A percentile compares a stretch with the other conserved stretches of the same genome.
Conservation (phyloP, 176 grass and related monocot genomes). For the Musa troglodytarum region DNA sequence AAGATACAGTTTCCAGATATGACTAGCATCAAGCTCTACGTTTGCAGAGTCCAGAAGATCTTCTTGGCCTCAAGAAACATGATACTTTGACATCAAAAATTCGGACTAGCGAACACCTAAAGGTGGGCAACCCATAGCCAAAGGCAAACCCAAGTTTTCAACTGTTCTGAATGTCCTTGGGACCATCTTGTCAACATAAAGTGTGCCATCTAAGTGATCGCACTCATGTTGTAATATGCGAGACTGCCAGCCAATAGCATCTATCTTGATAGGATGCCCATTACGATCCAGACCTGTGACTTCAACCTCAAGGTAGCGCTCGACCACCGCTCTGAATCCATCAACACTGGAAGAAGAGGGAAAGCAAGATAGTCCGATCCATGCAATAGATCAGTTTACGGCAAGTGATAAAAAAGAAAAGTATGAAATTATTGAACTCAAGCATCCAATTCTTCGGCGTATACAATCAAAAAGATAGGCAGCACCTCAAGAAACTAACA, state of each 20-base stretch:
- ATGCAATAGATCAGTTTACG: neutral
- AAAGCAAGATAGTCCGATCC: constrained; percentile 8
- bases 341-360: constrained; percentile 52
- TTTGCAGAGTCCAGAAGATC: neutral
- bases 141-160: constrained; percentile 70
- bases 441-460: too few species aligned
- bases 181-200: constrained; percentile 92
- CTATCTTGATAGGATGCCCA: constrained; percentile 54
- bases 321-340: constrained; percentile 68
- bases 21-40: neutral
- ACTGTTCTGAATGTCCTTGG: constrained; percentile 74
- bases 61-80: neutral
- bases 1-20: neutral
- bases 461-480: too few species aligned
- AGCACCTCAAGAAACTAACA: neutral
- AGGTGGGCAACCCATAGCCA: constrained; percentile 55
- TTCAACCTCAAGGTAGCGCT: constrained; percentile 79
- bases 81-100: neutral
- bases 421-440: too few species aligned
- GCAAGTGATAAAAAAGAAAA: neutral
- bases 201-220: constrained; percentile 80
- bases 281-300: constrained; percentile 67
- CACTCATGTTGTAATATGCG: constrained; percentile 93
- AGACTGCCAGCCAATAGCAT: constrained; percentile 81
- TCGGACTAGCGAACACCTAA: constrained; percentile 38